These are phyloP conservation scores for Cordyceps tenuipes DNA, from an alignment of 2,329 filamentous ascomycete genomes.

Conservation along the genomic window DNA sequence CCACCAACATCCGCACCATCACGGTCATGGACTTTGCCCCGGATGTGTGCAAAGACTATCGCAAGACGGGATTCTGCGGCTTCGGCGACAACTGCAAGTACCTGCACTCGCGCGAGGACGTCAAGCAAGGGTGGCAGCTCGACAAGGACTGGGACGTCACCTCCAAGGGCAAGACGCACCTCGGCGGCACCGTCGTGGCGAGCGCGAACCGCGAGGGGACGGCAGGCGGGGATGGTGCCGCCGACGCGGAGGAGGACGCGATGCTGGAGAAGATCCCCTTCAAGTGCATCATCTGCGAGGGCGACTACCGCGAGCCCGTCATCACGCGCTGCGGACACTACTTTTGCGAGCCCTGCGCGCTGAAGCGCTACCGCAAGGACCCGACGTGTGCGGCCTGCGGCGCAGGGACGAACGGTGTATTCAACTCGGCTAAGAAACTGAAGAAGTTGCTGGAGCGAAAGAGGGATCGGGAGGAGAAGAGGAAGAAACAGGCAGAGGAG, in stretches of 20 bases:
- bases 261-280: conserved; percentile 81
- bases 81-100: conserved; percentile 70
- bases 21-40: conserved; percentile 87
- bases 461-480: conserved; percentile 50
- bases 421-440: conserved; percentile 78
- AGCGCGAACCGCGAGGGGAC: conserved; percentile 43
- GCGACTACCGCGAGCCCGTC: conserved; percentile 69
- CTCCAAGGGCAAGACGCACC: conserved; percentile 60
- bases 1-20: conserved; percentile 83
- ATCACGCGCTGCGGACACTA: conserved; percentile 91
- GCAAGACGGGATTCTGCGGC: conserved; percentile 54
- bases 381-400: conserved; percentile 82
- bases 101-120: conserved; percentile 66
- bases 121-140: conserved; percentile 90
- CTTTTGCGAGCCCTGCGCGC: conserved; percentile 85
- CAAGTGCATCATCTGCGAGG: conserved; percentile 78
- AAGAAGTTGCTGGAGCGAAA: conserved; percentile 73
- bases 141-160: conserved; percentile 89
- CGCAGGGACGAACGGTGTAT: conserved; percentile 77
- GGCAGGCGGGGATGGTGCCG: conserved; percentile 23
- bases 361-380: conserved; percentile 78
- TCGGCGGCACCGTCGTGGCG: conserved; percentile 53
- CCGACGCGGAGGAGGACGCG: conserved; percentile 54
- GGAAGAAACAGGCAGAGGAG: conserved; percentile 44
- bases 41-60: conserved; percentile 93